Percentiles rank a stretch among this genome's conserved stretches.
These are phyloP conservation scores for Esteya vermicola DNA, from an alignment of 2,329 filamentous ascomycete species.

Conservation along the genomic window DNA sequence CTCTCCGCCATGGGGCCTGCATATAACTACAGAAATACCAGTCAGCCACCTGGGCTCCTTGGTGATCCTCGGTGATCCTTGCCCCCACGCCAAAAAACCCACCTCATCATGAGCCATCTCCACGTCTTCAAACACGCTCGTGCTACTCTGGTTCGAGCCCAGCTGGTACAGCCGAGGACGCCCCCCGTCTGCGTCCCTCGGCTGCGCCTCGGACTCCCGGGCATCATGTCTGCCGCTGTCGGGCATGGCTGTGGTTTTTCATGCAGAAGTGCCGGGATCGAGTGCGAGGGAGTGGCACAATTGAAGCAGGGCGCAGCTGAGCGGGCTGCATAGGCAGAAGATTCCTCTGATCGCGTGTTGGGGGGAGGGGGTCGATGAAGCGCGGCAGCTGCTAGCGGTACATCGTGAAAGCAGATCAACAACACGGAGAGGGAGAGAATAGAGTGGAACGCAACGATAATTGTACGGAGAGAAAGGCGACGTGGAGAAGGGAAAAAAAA, in stretches of 20 bases:
- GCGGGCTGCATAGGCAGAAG: too few relatives aligned
- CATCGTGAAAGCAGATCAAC: neutral
- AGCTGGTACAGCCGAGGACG: constrained; percentile 43
- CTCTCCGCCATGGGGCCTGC: constrained; percentile 90
- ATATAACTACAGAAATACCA: constrained; percentile 45
- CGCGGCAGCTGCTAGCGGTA: neutral
- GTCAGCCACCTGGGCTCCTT: neutral
- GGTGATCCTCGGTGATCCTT: too few relatives aligned
- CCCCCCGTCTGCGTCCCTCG: neutral
- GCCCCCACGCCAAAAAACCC: constrained; percentile 8
- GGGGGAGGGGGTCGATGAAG: neutral
- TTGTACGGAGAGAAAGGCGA: neutral
- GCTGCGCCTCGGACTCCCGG: neutral
- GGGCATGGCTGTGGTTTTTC: neutral
- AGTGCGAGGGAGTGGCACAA: neutral
- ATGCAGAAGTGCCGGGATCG: neutral
- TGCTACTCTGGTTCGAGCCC: constrained; percentile 55
- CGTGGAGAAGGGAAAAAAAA: neutral
- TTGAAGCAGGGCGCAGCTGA: neutral
- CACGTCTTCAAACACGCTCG: constrained; percentile 85
- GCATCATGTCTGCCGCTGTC: neutral
- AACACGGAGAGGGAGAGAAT: neutral
- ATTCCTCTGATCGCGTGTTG: neutral
- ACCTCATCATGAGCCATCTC: constrained; percentile 98
- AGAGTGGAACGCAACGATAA: too few relatives aligned